Base-by-base conservation (phyloP, 345 rosid genomes). In the Salix arbutifolia region DNA sequence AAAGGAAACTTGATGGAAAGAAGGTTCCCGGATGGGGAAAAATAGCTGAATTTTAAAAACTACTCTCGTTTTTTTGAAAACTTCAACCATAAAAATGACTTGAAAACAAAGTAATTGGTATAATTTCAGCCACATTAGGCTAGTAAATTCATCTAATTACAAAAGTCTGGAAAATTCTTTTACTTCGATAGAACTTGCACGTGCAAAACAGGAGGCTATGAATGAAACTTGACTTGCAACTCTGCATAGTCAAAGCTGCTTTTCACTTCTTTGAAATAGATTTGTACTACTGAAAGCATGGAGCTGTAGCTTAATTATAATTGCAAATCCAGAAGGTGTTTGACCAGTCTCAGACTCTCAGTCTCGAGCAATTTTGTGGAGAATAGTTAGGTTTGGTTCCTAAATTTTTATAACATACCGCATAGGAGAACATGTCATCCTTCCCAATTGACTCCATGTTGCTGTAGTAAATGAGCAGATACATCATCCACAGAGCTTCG, bases 401-500 rank as follows among this genome's bases (percentile, higher is more conserved):
- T 56, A 12, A 56, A 40, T 8, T 67, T 37, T 72, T 31, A 58
- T 35, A 56, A 73, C 73, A 73, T 92, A 96, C 99, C 94, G 94
- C 94, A 81, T 65, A 40, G 40, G 87, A 77, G 82, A 89, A 83
- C 91, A 93, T 87, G 86, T 90, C 94, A 80, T 93, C 92, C 82
- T 78, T 84, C 76, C 78, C 90, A 69, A 68, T 77, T 25, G 89
- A 83, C 68, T 80, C 81, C 68, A 66, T 78, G 79, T 78, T 73
- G 84, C 89, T 78, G 77, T 84, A 80, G 86, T 74, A 92, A 72
- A 93, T 82, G 65, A 92, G 83, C 78, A 96, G 89, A 84, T 96
- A 96, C 62, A 85, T 83, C 25, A 86, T 88, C 99, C 99, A 96
- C 78, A 90, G 90, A 80, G 83, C 74, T 84, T 92, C 98, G 73